Conservation (phyloP, 331 rosid genomes). For the Erythrophleum ivorense region DNA sequence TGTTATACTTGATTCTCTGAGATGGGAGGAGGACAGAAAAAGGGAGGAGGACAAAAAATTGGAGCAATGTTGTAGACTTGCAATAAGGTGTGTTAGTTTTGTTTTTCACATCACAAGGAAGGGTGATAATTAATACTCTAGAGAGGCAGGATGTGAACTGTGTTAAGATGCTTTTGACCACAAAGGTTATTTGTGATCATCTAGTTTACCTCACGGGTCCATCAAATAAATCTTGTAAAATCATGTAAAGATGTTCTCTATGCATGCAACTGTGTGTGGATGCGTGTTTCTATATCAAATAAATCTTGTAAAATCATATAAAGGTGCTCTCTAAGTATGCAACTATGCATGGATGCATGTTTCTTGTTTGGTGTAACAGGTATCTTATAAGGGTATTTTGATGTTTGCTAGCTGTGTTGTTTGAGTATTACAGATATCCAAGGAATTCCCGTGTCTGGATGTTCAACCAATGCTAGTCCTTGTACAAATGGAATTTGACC, state of each 20-base stretch:
- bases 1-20: background rate
- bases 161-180: background rate
- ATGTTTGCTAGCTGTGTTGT: background rate
- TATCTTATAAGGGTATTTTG: background rate
- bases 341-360: background rate
- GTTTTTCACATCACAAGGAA: background rate
- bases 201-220: background rate
- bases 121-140: background rate
- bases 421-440: background rate
- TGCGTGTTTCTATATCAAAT: background rate
- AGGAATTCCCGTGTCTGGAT: background rate
- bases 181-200: background rate
- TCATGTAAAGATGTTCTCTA: background rate
- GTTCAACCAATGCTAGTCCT: background rate
- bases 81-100: background rate
- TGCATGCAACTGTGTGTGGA: background rate
- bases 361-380: background rate
- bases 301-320: background rate
- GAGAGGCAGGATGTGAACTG: background rate
- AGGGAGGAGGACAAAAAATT: background rate
- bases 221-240: background rate
- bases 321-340: background rate
- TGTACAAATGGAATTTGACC: background rate
- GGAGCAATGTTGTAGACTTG: background rate
- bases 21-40: background rate